Base-by-base conservation (phyloP, 306 rosid genomes). In the Vicia villosa region DNA sequence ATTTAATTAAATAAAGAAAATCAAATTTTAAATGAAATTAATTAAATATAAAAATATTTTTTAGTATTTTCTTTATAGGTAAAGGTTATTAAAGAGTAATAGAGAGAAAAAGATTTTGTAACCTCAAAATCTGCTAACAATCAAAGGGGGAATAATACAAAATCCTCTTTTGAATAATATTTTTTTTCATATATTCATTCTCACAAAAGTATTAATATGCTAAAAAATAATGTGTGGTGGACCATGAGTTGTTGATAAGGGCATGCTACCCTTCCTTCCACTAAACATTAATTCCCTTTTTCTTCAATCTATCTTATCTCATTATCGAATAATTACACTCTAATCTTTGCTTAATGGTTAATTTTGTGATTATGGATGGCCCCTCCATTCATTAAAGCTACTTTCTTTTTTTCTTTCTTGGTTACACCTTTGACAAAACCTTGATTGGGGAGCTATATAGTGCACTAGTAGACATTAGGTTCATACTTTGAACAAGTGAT, bases 201-300 rank as follows among this genome's bases (percentile, higher is more conserved):
- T 55, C 21, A 8, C 1, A 8, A 20, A 61, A 72, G 79, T 46
- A 61, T 36, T 20, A 42, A 24, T 13, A 11, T 68, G 43, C 20
- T 62, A 56, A 49, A 66, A 66, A 47, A 63, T 77, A 37, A 49
- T 21, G 79, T 73, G 77, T 30, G 81, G 84, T 56, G 81, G 84
- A 64, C 75, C 78, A 67, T 52, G 67, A 74, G 87, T 75, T 84
- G 94, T 52, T 52, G 58, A 89, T 79, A 86, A 87, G 98, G 98
- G 95, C 85, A 86, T 84, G 79, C 85, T 85, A 86, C 92, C 91
- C 96, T 90, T 82, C 89, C 92, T 90, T 78, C 98, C 92, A 89
- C 86, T 80, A 69, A 82, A 79, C 82, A 83, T 82, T 86, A 70
- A 69, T 82, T 85, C 75, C 76, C 78, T 78, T 77, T 82, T 83